phyloP scores from a whole-genome alignment of 768 basidiomycete genomes.

The Filobasidium wieringae region DNA sequence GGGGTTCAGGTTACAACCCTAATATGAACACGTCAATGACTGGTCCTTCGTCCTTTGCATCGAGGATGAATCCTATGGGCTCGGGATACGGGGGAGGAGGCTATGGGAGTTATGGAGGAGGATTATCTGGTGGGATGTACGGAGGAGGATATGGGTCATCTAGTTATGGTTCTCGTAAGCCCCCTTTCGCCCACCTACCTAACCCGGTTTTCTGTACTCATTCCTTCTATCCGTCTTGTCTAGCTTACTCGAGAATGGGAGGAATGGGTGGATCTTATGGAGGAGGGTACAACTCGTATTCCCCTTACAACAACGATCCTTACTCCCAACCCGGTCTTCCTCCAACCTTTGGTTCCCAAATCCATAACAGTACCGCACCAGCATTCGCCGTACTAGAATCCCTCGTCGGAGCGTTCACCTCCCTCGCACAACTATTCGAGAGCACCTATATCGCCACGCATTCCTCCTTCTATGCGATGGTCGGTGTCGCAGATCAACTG shows the following conservation, averaged over 20 bases:
- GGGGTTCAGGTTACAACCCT: not conserved
- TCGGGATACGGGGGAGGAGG: constrained; percentile 38
- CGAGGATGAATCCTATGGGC: not conserved
- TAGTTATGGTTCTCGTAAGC: constrained; percentile 18
- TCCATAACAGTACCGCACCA: constrained; percentile 77
- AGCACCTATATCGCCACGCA: constrained; percentile 95
- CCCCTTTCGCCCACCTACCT: not conserved
- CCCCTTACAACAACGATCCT: constrained; percentile 1
- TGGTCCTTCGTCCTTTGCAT: not conserved
- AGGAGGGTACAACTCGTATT: constrained; percentile 41
- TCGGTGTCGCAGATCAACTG: constrained; percentile 91
- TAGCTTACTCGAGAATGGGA: not conserved
- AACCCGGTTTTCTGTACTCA: not conserved
- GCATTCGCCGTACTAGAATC: constrained; percentile 89
- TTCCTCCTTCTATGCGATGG: constrained; percentile 77
- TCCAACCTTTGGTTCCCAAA: constrained; percentile 68
- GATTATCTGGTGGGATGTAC: constrained; percentile 28
- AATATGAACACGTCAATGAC: not conserved
- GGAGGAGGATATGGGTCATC: constrained; percentile 30
- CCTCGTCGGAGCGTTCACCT: constrained; percentile 87
- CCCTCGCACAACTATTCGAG: constrained; percentile 94
- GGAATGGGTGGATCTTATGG: constrained; percentile 41
- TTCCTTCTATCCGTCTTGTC: not conserved
- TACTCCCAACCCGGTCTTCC: constrained; percentile 33
- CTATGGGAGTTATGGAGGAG: constrained; percentile 40